phyloP scores from a whole-genome alignment of 106 monocot genomes.

The Acanthochlamys bracteata region DNA sequence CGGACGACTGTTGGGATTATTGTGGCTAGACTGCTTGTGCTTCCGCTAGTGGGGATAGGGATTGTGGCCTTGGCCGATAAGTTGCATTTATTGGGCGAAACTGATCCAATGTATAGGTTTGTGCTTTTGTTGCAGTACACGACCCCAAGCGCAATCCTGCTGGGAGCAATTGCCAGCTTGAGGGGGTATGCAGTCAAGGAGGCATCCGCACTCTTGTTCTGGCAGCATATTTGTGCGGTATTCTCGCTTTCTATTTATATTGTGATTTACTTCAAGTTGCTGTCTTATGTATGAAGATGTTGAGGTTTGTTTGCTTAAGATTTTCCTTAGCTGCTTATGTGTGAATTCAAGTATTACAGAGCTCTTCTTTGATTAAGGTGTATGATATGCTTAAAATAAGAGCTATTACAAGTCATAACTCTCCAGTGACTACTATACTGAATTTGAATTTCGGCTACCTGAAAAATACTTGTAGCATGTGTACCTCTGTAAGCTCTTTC shows the following conservation, averaged over 20 bases:
- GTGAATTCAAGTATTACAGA: no score
- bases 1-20: conserved; percentile 66
- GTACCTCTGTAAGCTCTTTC: no score
- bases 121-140: conserved; percentile 84
- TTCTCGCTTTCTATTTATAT: conserved; percentile 79
- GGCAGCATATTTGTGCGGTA: conserved; percentile 85
- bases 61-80: conserved; percentile 56
- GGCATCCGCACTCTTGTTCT: conserved; percentile 83
- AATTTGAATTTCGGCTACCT: no score
- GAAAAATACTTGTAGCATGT: no score
- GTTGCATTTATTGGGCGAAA: conserved; percentile 41
- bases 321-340: no score
- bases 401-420: no score
- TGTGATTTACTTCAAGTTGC: conserved; percentile 78
- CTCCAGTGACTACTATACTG: no score
- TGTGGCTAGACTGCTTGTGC: conserved; percentile 71
- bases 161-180: conserved; percentile 93
- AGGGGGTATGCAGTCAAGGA: conserved; percentile 88
- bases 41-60: conserved; percentile 75
- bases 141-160: conserved; percentile 77
- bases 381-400: no score
- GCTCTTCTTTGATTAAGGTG: no score
- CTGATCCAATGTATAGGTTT: conserved; percentile 68
- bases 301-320: no score
- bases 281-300: conserved; percentile 46